Evolutionary conservation across 352 stramenopile species (phyloP).

Genomic region (Phytopythium montanum): DNA sequence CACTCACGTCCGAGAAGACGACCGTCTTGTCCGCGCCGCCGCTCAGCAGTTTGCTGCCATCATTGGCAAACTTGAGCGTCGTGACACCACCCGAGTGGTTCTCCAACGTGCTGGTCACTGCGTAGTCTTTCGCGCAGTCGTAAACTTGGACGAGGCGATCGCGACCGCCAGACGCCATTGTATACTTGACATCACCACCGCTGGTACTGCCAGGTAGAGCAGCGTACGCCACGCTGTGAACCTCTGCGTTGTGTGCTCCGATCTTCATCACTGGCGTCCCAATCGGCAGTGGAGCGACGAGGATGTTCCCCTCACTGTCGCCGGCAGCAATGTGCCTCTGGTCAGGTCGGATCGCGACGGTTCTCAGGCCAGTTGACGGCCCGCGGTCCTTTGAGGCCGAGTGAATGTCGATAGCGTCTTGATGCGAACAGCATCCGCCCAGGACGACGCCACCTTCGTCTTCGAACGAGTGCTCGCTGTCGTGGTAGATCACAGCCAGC

Average conservation of each 20-base stretch:
- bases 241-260: slow-evolving; percentile 60
- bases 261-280: slow-evolving; percentile 33
- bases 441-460: slow-evolving; percentile 40
- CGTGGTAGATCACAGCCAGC: slow-evolving; percentile 64
- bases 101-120: slow-evolving; percentile 55
- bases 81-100: slow-evolving; percentile 75
- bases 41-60: slow-evolving; percentile 65
- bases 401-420: slow-evolving; percentile 41
- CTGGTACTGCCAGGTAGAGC: slow-evolving; percentile 10
- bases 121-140: slow-evolving; percentile 38
- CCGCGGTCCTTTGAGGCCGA: slow-evolving; percentile 25
- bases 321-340: slow-evolving; percentile 62
- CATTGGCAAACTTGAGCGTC: slow-evolving; percentile 57
- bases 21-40: slow-evolving; percentile 69
- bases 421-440: slow-evolving; percentile 48
- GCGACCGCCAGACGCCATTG: slow-evolving; percentile 72
- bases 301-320: slow-evolving; percentile 68
- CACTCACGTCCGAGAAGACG: slow-evolving; percentile 46
- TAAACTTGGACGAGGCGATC: slow-evolving; percentile 85
- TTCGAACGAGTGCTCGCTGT: slow-evolving; percentile 36
- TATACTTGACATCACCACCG: slow-evolving; percentile 4
- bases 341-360: slow-evolving; percentile 49
- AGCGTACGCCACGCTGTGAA: slow-evolving; percentile 66
- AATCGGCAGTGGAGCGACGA: slow-evolving; percentile 40
- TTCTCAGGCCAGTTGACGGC: slow-evolving; percentile 37